phyloP scores from a whole-genome alignment of 805 yeast species.

The Blastobotrys americana region DNA sequence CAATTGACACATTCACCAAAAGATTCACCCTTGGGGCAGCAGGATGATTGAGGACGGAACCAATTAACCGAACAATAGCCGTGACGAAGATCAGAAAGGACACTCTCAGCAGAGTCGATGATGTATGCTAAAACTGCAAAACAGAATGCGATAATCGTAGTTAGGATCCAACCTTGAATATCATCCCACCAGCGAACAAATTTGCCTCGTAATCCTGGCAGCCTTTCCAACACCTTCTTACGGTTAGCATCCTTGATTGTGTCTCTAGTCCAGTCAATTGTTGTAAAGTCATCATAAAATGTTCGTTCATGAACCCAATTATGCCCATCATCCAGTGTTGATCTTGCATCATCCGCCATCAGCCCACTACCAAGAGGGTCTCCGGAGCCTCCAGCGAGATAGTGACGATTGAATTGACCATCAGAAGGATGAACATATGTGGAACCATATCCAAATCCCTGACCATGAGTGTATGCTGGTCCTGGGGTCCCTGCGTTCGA shows the following conservation, averaged over 20 bases:
- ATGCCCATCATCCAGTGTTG: conserved; percentile 1
- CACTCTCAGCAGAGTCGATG: conserved; percentile 42
- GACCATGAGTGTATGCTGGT: too few relatives aligned
- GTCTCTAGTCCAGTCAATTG: conserved; percentile 53
- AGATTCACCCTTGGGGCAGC: conserved; percentile 30
- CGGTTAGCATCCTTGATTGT: conserved; percentile 39
- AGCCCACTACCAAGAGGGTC: too few relatives aligned
- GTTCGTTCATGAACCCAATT: conserved; percentile 22
- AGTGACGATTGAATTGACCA: too few relatives aligned
- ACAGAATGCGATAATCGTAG: conserved; percentile 38
- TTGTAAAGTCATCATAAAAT: conserved; percentile 54
- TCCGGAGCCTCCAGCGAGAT: too few relatives aligned
- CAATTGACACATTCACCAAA: conserved; percentile 34
- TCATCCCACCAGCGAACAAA: conserved; percentile 32
- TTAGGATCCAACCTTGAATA: conserved; percentile 44
- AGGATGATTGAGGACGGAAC: conserved; percentile 38
- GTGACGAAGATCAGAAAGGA: conserved; percentile 43
- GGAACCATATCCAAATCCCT: too few relatives aligned
- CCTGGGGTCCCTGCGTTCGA: too few relatives aligned
- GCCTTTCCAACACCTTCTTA: conserved; percentile 33
- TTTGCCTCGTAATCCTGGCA: conserved; percentile 30
- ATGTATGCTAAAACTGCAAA: conserved; percentile 45
- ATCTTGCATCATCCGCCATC: too few relatives aligned
- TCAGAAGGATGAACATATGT: too few relatives aligned
- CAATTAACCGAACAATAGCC: conserved; percentile 45